These are phyloP conservation scores for Colletotrichum aenigma DNA, from an alignment of 2,329 filamentous ascomycete species.

Conservation along the genomic window DNA sequence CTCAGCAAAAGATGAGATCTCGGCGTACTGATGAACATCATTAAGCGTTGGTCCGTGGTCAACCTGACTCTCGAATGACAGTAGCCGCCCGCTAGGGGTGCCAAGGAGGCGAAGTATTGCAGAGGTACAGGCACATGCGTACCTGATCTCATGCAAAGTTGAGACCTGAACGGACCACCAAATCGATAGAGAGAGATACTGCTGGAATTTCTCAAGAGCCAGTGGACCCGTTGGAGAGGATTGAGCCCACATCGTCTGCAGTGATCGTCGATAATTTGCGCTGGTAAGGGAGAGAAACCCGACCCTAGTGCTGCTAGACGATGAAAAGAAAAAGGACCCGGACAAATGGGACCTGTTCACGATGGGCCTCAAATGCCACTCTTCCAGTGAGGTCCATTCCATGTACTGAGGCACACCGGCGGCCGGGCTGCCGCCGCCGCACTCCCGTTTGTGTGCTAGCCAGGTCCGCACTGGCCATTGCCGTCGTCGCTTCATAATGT, in stretches of 20 bases:
- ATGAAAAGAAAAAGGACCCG: not conserved
- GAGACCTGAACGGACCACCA: not conserved
- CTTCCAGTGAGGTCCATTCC: not conserved
- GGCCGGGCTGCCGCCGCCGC: not conserved
- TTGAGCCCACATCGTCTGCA: not conserved
- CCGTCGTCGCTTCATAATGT: not conserved
- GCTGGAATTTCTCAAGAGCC: not conserved
- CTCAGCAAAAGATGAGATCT: slow-evolving; percentile 5
- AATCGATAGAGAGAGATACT: not conserved
- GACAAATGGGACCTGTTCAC: not conserved
- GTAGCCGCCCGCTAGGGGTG: not conserved
- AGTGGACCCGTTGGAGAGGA: not conserved
- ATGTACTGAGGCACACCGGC: not conserved
- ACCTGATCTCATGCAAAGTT: not conserved
- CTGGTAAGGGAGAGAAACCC: not conserved
- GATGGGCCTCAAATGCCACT: not conserved
- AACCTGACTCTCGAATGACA: not conserved
- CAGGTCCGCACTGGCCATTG: not conserved
- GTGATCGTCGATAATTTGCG: not conserved
- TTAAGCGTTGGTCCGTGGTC: slow-evolving; percentile 5
- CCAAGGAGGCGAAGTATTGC: not conserved
- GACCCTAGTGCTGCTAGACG: not conserved
- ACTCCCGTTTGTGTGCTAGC: not conserved
- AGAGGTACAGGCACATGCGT: not conserved
- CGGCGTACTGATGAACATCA: not conserved